phyloP scores from a whole-genome alignment of 441 rosid species.

The Aquilaria agallochum region DNA sequence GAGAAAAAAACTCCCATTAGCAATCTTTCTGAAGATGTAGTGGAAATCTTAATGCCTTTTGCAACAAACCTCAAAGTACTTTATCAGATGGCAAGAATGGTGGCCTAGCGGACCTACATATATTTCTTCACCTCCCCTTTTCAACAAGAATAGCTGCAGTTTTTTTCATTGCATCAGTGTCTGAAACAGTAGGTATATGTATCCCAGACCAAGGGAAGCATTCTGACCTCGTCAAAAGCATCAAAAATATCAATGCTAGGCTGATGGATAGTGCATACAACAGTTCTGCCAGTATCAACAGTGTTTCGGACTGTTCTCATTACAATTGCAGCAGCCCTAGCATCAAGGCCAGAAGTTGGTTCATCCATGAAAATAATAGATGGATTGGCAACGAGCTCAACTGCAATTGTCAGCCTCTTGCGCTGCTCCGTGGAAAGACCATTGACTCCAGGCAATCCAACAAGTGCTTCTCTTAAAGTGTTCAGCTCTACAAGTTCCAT shows the following conservation, averaged over 20 bases:
- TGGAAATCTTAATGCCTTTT: background rate
- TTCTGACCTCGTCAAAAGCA: conserved; percentile 65
- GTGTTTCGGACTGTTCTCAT: conserved; percentile 76
- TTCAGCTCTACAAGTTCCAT: conserved; percentile 69
- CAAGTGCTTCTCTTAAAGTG: conserved; percentile 52
- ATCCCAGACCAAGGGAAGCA: background rate
- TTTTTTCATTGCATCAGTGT: conserved; percentile 4
- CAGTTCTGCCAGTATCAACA: conserved; percentile 68
- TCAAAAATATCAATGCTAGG: conserved; percentile 74
- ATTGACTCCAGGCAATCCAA: conserved; percentile 59
- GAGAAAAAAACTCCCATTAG: conserved; percentile 3
- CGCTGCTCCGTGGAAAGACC: conserved; percentile 70
- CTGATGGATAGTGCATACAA: conserved; percentile 76
- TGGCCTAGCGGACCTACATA: conserved; percentile 63
- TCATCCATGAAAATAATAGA: conserved; percentile 64
- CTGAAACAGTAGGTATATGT: background rate
- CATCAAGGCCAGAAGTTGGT: conserved; percentile 77
- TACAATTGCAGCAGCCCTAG: conserved; percentile 71
- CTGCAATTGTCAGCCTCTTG: conserved; percentile 66
- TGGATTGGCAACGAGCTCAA: conserved; percentile 72
- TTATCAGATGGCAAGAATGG: conserved; percentile 47
- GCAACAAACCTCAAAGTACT: conserved; percentile 57
- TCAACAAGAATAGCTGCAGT: conserved; percentile 49
- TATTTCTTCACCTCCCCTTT: conserved; percentile 66
- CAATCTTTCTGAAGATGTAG: background rate